These are phyloP conservation scores for Cinchona pubescens DNA, from an alignment of 257 asterid species.

Conservation along the genomic window DNA sequence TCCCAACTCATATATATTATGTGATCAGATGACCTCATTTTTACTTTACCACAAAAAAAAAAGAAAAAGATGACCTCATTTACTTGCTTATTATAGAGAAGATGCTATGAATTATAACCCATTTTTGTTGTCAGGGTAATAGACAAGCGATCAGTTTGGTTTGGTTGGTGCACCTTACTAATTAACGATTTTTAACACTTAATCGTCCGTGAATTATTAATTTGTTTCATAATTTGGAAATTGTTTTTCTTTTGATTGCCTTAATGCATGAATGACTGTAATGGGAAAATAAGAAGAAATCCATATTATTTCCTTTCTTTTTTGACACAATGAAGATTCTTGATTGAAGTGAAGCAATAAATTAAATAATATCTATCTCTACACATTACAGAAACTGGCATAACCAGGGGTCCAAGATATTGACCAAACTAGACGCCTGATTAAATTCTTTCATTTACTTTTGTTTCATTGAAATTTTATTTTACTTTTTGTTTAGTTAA, in stretches of 20 bases:
- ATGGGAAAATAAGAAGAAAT: neutral
- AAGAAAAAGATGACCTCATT: too few species aligned
- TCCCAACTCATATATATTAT: neutral
- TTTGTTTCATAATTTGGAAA: too few species aligned
- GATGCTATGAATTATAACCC: neutral
- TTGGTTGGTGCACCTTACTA: constrained; percentile 15
- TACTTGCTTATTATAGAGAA: neutral
- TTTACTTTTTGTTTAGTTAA: too few species aligned
- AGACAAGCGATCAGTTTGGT: neutral
- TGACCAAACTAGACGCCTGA: neutral
- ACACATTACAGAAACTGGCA: too few species aligned
- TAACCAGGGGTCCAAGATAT: neutral
- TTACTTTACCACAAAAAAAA: too few species aligned
- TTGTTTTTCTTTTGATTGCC: too few species aligned
- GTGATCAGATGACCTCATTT: neutral
- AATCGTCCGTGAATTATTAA: too few species aligned
- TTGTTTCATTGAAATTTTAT: neutral
- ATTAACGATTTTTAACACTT: neutral
- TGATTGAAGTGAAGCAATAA: too few species aligned
- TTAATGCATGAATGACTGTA: too few species aligned
- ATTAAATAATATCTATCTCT: too few species aligned
- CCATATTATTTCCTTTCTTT: neutral
- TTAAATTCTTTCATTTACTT: too few species aligned
- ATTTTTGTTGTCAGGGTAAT: neutral
- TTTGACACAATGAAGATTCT: neutral